A percentile compares a stretch with the other conserved stretches of the same genome.
These are phyloP conservation scores for Phialocephala subalpina DNA, from an alignment of 2,329 filamentous ascomycete species.

Conservation along the genomic window DNA sequence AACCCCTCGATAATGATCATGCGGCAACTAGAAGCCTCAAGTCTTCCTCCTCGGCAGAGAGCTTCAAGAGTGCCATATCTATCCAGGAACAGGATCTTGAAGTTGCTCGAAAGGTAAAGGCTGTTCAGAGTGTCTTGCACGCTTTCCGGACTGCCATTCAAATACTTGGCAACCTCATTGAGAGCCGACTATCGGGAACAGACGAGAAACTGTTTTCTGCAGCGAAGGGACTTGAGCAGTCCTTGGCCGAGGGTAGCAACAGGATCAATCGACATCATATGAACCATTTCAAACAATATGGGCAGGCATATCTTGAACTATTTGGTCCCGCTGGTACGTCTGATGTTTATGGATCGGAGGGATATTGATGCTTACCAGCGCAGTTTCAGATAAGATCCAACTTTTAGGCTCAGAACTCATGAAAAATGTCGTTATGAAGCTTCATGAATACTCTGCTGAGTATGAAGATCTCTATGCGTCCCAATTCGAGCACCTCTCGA, in stretches of 20 bases:
- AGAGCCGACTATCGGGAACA: slow-evolving; percentile 16
- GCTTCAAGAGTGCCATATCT: slow-evolving; percentile 30
- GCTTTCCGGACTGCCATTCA: slow-evolving; percentile 29
- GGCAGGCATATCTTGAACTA: neutral
- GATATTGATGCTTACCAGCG: slow-evolving; percentile 4
- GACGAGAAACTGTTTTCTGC: slow-evolving; percentile 11
- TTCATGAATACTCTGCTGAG: slow-evolving; percentile 27
- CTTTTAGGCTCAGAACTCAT: slow-evolving; percentile 16
- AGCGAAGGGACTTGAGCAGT: slow-evolving; percentile 14
- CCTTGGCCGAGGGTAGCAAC: slow-evolving; percentile 7
- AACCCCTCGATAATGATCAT: neutral
- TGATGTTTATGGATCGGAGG: neutral
- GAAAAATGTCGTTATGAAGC: slow-evolving; percentile 25
- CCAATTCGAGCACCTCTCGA: slow-evolving; percentile 5
- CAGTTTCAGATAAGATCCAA: slow-evolving; percentile 17
- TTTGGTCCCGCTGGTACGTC: slow-evolving; percentile 16
- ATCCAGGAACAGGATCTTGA: slow-evolving; percentile 20
- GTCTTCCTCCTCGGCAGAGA: slow-evolving; percentile 27
- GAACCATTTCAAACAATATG: slow-evolving; percentile 14
- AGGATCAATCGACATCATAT: slow-evolving; percentile 18
- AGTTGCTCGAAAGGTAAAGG: slow-evolving; percentile 24
- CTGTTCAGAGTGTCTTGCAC: slow-evolving; percentile 28
- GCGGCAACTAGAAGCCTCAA: slow-evolving; percentile 18
- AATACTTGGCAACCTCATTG: slow-evolving; percentile 24
- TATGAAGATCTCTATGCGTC: slow-evolving; percentile 21